Percentiles rank a stretch among this genome's conserved stretches.
Conservation (phyloP, 306 rosid species). For the Arachis hypogaea region DNA sequence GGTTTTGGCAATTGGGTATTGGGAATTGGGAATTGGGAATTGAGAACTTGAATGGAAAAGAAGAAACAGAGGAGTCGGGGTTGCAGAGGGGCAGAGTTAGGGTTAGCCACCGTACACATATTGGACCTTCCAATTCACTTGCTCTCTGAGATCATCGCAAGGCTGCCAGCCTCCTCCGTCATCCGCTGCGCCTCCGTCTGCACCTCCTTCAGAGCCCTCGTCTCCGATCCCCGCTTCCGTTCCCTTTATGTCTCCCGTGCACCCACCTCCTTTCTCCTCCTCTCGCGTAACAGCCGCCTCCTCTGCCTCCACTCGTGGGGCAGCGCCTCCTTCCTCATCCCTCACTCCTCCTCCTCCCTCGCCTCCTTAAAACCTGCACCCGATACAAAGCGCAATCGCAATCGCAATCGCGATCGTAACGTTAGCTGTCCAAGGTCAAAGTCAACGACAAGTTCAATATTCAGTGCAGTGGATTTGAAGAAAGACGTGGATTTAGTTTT, state of each 20-base stretch:
- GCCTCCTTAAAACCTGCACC: neutral
- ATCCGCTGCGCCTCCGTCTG: constrained; percentile 26
- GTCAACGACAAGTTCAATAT: neutral
- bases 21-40: too few species aligned
- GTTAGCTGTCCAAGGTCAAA: too few species aligned
- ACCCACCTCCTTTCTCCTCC: constrained; percentile 23
- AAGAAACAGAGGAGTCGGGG: too few species aligned
- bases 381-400: neutral
- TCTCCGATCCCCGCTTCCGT: constrained; percentile 4
- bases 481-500: constrained; percentile 25
- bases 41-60: too few species aligned
- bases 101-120: constrained; percentile 11
- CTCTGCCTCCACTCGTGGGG: neutral
- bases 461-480: constrained; percentile 34
- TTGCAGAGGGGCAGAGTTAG: neutral
- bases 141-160: constrained; percentile 27
- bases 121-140: constrained; percentile 22
- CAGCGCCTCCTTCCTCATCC: neutral
- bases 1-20: too few species aligned
- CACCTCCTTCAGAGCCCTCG: neutral
- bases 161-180: constrained; percentile 22
- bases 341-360: constrained; percentile 24
- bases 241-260: constrained; percentile 20
- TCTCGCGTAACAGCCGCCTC: neutral
- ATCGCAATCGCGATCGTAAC: neutral